Conservation (phyloP, 2,329 filamentous ascomycete genomes). For the Xylaria sp. region DNA sequence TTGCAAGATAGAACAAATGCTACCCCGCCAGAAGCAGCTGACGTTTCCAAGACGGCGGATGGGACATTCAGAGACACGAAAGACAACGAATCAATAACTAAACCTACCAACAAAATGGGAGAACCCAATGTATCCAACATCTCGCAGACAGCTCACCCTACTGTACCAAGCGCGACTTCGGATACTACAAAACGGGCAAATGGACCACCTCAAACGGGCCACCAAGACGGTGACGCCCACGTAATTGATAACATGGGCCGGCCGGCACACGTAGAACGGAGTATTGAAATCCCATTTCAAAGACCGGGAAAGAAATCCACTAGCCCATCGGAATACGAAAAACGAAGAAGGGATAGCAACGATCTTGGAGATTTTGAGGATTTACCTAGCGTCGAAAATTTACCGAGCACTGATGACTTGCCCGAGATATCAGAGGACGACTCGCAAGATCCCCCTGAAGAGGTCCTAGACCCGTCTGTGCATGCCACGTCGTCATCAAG, state of each 20-base stretch:
- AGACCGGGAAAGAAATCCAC: constrained; percentile 38
- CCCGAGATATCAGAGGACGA: constrained; percentile 41
- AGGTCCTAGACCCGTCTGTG: constrained; percentile 48
- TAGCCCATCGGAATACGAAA: constrained; percentile 31
- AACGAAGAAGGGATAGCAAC: constrained; percentile 31
- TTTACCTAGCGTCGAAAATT: constrained; percentile 40
- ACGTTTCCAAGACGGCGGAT: constrained; percentile 41
- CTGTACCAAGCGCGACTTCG: constrained; percentile 13
- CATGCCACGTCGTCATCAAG: constrained; percentile 52
- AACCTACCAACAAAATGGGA: constrained; percentile 35
- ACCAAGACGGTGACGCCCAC: constrained; percentile 28
- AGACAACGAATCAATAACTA: constrained; percentile 9
- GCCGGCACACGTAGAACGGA: constrained; percentile 47
- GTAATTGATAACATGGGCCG: constrained; percentile 48
- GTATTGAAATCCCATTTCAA: constrained; percentile 49
- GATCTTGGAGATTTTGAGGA: constrained; percentile 42
- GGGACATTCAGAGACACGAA: constrained; percentile 30
- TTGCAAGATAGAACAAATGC: background rate
- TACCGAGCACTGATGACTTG: constrained; percentile 42
- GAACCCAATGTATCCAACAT: constrained; percentile 40
- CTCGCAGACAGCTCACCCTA: constrained; percentile 38
- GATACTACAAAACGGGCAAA: background rate
- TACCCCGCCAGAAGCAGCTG: constrained; percentile 23
- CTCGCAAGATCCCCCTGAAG: constrained; percentile 49
- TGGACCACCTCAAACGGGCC: background rate